Evolutionary conservation across 2,329 filamentous ascomycete genomes (phyloP), one percentile per base, ranked within the genome.

Genomic region (Colletotrichum musicola): DNA sequence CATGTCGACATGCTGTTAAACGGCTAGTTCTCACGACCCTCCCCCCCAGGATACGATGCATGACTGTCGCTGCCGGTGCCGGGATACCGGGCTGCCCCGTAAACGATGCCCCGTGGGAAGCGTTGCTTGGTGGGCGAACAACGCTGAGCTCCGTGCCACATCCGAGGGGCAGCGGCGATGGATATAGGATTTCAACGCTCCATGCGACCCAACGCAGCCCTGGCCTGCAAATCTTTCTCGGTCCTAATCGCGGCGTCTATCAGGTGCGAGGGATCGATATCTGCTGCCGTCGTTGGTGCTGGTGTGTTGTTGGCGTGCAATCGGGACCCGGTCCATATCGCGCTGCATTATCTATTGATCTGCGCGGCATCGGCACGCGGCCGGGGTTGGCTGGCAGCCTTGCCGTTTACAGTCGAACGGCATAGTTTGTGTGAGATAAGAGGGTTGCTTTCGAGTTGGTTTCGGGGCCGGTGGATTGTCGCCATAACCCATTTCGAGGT

Each of bases 311-410:
- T 35, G 30, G 46, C 46, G 46, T 27, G 30, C 51, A 38, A 6
- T 40, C 30, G 6, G 27, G 12, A 46, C 42, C 49, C 49, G 38
- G 42, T 47, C n/a, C 42, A 66, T 66, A 66, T 69, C 62, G 42
- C 18, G 20, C 35, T 69, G 62, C 66, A 61, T 69, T 65, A 65
- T 65, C 62, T 69, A 69, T 69, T 61, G 66, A 55, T 55, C 64
- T 69, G 66, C 66, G 62, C 35, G 62, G 49, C 30, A 10, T 47
- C 62, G 55, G 66, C 44, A 40, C 53, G 49, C 44, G 64, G 49
- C 50, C 66, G 55, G 62, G 49, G 40, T 53, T 61, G 30, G 49
- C 44, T 60, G 62, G 55, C 50, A 66, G 62, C 62, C 66, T 61
- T 60, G 50, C 55, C 66, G n/a, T 42, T 49, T 61, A 14, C 14